Conservation (phyloP, 2,329 filamentous ascomycete species). For the Phyllosticta citriasiana region DNA sequence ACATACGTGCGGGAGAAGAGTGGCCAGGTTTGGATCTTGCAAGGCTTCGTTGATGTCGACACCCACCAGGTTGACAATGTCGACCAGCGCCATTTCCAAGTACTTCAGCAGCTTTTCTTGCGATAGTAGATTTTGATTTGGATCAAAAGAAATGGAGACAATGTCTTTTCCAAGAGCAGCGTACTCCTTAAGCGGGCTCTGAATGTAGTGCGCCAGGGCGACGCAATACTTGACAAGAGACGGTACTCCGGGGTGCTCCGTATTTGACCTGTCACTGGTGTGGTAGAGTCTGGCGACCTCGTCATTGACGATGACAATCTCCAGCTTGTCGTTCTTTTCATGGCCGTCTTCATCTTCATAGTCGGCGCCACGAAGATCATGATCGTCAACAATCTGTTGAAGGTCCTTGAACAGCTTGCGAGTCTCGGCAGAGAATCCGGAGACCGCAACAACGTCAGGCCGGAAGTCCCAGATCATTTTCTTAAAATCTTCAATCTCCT, state of each 20-base stretch:
- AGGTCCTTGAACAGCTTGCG: conserved; percentile 74
- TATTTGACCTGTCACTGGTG: conserved; percentile 67
- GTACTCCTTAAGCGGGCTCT: conserved; percentile 94
- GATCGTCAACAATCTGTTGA: conserved; percentile 65
- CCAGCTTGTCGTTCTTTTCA: conserved; percentile 66
- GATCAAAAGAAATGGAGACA: conserved; percentile 75
- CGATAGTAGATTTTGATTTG: conserved; percentile 78
- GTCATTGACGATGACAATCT: conserved; percentile 88
- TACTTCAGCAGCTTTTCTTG: conserved; percentile 78
- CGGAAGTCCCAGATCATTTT: conserved; percentile 69
- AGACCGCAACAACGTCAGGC: conserved; percentile 83
- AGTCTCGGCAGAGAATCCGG: conserved; percentile 80
- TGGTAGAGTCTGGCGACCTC: conserved; percentile 96
- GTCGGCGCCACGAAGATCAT: conserved; percentile 67
- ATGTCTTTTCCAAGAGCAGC: conserved; percentile 85
- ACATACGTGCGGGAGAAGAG: conserved; percentile 80
- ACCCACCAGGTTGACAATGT: conserved; percentile 95
- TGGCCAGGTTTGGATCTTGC: conserved; percentile 68
- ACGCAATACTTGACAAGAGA: conserved; percentile 82
- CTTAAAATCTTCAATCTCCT: conserved; percentile 59
- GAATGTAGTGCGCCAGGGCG: conserved; percentile 79
- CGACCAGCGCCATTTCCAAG: conserved; percentile 92
- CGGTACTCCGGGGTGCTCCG: conserved; percentile 71
- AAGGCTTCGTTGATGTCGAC: conserved; percentile 93
- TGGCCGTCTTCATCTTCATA: conserved; percentile 67